These are phyloP conservation scores for Metarhizium sp. DNA, from an alignment of 2,329 filamentous ascomycete genomes.

Conservation along the genomic window DNA sequence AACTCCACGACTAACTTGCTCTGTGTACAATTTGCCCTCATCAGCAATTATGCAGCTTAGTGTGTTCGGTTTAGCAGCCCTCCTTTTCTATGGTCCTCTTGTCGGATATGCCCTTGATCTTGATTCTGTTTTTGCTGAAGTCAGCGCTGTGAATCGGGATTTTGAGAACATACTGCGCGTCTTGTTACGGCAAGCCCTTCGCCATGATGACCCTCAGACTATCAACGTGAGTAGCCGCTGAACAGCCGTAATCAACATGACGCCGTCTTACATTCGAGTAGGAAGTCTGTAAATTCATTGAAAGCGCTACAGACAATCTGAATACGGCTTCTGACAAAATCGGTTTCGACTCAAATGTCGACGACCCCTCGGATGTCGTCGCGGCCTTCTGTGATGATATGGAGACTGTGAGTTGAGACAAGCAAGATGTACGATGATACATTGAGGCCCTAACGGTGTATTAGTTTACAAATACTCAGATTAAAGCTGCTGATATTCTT, in stretches of 20 bases:
- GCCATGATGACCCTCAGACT: not conserved
- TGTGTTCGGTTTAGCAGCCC: not conserved
- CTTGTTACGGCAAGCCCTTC: not conserved
- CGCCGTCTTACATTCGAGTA: not conserved
- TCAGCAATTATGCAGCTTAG: not conserved
- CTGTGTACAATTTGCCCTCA: not conserved
- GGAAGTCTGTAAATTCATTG: not conserved
- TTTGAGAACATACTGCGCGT: not conserved
- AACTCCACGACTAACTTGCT: not conserved
- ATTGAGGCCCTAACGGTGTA: not conserved
- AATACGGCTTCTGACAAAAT: not conserved
- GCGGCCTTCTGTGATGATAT: constrained; percentile 1
- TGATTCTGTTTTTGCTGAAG: not conserved
- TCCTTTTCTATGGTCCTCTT: not conserved
- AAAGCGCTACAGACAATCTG: not conserved
- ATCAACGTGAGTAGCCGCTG: not conserved
- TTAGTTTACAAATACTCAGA: not conserved
- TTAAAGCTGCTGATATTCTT: not conserved
- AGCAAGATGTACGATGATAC: not conserved
- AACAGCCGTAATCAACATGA: not conserved
- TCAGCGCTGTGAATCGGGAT: not conserved
- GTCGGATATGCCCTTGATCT: not conserved
- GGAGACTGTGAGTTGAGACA: not conserved
- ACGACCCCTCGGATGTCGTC: not conserved
- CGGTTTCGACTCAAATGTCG: not conserved